These are phyloP conservation scores for Agrocybe pediades DNA, from an alignment of 768 basidiomycete genomes.

Conservation along the genomic window DNA sequence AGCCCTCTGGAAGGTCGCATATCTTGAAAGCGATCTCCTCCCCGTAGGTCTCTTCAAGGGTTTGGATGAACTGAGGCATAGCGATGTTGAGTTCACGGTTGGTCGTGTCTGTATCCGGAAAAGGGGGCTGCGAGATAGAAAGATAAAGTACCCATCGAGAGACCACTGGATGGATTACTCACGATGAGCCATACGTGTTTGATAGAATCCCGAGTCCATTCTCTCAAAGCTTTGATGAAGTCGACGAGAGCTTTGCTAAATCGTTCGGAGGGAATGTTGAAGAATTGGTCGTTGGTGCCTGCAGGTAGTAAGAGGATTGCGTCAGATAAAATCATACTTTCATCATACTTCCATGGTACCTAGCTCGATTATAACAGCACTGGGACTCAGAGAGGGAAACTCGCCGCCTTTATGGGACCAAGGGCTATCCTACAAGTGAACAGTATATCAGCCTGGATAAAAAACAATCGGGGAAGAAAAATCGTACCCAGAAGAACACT, in stretches of 20 bases:
- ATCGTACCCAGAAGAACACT: conserved; percentile 5
- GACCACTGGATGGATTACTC: no score
- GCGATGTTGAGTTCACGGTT: conserved; percentile 2
- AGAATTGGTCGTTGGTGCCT: conserved; percentile 15
- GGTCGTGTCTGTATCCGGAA: conserved; percentile 8
- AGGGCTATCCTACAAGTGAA: conserved; percentile 2
- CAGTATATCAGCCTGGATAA: background rate
- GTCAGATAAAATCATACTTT: background rate
- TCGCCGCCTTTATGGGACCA: background rate
- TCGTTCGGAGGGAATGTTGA: conserved; percentile 4
- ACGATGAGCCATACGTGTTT: conserved; percentile 12
- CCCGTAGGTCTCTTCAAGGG: background rate
- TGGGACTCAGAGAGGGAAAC: background rate
- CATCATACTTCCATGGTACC: background rate
- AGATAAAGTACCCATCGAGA: no score
- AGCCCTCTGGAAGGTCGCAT: conserved; percentile 8
- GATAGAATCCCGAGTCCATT: conserved; percentile 1
- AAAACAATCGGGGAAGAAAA: background rate
- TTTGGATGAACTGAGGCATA: background rate
- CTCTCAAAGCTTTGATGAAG: background rate
- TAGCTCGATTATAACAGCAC: conserved; percentile 8
- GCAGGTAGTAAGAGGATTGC: background rate
- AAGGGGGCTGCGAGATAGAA: conserved; percentile 11
- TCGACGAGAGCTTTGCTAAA: conserved; percentile 1
- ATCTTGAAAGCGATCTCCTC: conserved; percentile 4